phyloP scores from a whole-genome alignment of 2,329 filamentous ascomycete genomes.

The Thielaviopsis ethacetica region DNA sequence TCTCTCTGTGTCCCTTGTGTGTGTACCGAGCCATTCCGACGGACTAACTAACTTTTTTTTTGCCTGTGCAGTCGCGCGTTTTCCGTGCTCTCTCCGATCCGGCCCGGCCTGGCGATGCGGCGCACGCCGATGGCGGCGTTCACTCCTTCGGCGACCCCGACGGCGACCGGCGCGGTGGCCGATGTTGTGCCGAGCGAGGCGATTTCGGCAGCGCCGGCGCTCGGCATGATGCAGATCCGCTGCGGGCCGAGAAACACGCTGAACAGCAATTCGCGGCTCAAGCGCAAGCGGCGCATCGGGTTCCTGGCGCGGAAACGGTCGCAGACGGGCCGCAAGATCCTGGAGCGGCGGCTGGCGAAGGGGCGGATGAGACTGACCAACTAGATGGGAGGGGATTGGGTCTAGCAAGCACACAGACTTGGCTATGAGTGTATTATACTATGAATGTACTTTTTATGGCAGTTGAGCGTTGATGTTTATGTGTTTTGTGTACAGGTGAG shows the following conservation, averaged over 20 bases:
- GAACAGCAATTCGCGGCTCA: conserved; percentile 34
- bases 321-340: conserved; percentile 34
- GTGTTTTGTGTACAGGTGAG: too few relatives aligned
- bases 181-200: conserved; percentile 30
- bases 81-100: conserved; percentile 7
- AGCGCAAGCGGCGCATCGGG: conserved; percentile 43
- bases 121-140: conserved; percentile 7
- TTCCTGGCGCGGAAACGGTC: conserved; percentile 36
- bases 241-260: conserved; percentile 43
- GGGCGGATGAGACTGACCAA: conserved; percentile 21
- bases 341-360: conserved; percentile 36
- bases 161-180: conserved; percentile 14
- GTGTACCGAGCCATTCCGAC: too few relatives aligned
- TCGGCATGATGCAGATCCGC: conserved; percentile 35
- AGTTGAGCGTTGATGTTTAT: not conserved
- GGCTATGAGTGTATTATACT: conserved; percentile 5
- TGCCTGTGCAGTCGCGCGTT: conserved; percentile 3
- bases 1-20: too few relatives aligned
- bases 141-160: conserved; percentile 4
- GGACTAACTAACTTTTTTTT: too few relatives aligned
- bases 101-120: conserved; percentile 6
- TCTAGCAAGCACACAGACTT: not conserved
- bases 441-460: too few relatives aligned
- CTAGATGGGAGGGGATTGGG: not conserved
- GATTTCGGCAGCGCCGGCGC: conserved; percentile 35